Percentiles rank a stretch among this genome's conserved stretches.
phyloP scores from a whole-genome alignment of 116 monocot genomes.

The Iris pallida region DNA sequence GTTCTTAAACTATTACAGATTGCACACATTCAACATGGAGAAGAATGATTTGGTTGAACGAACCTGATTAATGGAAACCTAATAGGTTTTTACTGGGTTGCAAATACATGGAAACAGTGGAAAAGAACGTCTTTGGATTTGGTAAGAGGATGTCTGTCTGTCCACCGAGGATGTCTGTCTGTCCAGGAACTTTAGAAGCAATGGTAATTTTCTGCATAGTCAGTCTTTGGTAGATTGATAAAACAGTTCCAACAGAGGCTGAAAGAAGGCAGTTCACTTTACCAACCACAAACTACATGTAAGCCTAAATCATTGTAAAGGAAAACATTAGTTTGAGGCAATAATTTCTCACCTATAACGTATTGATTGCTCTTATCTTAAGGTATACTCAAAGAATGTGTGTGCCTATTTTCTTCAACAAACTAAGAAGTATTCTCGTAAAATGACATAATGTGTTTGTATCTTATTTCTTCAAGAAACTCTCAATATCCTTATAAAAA shows the following conservation, averaged over 20 bases:
- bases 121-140: conserved; percentile 79
- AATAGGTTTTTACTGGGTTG: conserved; percentile 52
- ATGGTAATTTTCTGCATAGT: conserved; percentile 65
- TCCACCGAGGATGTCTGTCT: conserved; percentile 31
- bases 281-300: conserved; percentile 67
- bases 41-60: conserved; percentile 49
- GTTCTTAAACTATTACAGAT: conserved; percentile 30
- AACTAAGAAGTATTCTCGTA: too few relatives aligned
- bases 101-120: conserved; percentile 38
- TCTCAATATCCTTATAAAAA: too few relatives aligned
- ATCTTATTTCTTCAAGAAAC: too few relatives aligned
- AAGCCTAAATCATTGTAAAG: conserved; percentile 29
- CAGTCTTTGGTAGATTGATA: conserved; percentile 50
- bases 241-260: conserved; percentile 74
- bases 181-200: conserved; percentile 73
- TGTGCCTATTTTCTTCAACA: too few relatives aligned
- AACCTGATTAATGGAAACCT: conserved; percentile 67
- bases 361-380: too few relatives aligned
- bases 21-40: conserved; percentile 80
- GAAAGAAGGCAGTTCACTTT: conserved; percentile 67
- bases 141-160: conserved; percentile 62
- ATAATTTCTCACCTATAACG: too few relatives aligned
- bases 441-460: too few relatives aligned
- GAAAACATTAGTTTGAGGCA: too few relatives aligned
- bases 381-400: too few relatives aligned